Evolutionary conservation across 441 rosid species (phyloP), one percentile per base, ranked within the genome.

Genomic region (Erodium trifolium): DNA sequence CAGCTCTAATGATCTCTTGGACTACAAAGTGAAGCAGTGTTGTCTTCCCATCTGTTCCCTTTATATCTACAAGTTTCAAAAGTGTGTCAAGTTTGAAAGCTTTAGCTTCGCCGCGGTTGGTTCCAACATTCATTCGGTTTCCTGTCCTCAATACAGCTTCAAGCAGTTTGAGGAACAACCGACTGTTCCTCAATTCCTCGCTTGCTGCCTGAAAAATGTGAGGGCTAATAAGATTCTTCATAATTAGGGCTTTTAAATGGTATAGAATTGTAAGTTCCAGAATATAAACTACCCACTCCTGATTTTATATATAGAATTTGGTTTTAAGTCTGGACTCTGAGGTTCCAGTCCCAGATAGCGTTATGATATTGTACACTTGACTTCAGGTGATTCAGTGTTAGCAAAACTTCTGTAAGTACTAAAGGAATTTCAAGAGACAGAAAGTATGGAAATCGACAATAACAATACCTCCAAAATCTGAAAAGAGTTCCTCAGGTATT

Each of bases 1-100:
- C 97, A 0, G 96, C 80, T 82, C 85, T 84, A 66, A 91, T 88
- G 79, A 94, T 91, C 81, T 91, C 99, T 81, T 94, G 99, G 78
- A 94, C 99, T 43, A 94, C 99, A 78, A 94, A 94, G 76, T 94
- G 99, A 59, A 94, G 97, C 74, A 90, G 83, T 39, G 99, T 91
- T 65, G 99, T 94, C 78, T 94, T 91, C 69, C 99, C 99, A 65
- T 94, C 99, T 1, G 93, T 83, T 70, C 97, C 97, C 80, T 94
- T 91, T 77, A 94, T 81, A 79, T 94, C 99, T 47, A 87, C 97
- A n/a, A 91, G 96, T 82, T 94, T 94, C 67, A 94, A 69, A 65
- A 94, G 97, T 7, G 96, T 91, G 17, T 94, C 99, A 6, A 94
- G 97, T 77, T 91, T 94, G 75, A 94, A 94, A 68, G 97, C 84